phyloP scores from a whole-genome alignment of 2,329 filamentous ascomycete species.

The Colletotrichum salicis region DNA sequence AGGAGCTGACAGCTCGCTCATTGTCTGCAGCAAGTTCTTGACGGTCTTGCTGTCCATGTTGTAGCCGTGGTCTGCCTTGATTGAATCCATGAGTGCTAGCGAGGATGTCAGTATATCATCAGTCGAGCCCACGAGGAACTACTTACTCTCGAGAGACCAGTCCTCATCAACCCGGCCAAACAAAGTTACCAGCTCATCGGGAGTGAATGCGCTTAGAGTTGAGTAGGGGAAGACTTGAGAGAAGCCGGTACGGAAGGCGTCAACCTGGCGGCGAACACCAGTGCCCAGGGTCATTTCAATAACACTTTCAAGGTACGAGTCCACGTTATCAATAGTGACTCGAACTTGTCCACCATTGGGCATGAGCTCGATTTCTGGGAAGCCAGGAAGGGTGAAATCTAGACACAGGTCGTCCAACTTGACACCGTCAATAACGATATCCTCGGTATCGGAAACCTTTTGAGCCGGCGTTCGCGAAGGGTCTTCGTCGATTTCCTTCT shows the following conservation, averaged over 20 bases:
- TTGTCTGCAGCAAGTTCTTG: slow-evolving; percentile 89
- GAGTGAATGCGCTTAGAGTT: slow-evolving; percentile 91
- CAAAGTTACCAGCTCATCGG: slow-evolving; percentile 92
- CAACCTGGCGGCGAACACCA: slow-evolving; percentile 87
- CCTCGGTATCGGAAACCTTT: slow-evolving; percentile 76
- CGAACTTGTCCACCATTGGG: slow-evolving; percentile 77
- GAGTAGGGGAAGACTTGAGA: slow-evolving; percentile 97
- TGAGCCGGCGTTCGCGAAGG: slow-evolving; percentile 71
- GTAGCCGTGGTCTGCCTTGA: slow-evolving; percentile 98
- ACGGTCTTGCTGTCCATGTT: slow-evolving; percentile 99
- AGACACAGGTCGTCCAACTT: slow-evolving; percentile 87
- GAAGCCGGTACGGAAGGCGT: slow-evolving; percentile 91
- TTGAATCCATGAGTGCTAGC: slow-evolving; percentile 93
- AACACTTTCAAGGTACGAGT: slow-evolving; percentile 85
- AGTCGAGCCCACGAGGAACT: neutral
- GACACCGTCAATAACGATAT: slow-evolving; percentile 79
- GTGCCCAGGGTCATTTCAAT: slow-evolving; percentile 91
- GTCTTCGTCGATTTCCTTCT: slow-evolving; percentile 84
- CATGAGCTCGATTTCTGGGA: slow-evolving; percentile 85
- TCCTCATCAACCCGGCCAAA: slow-evolving; percentile 95
- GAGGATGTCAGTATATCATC: slow-evolving; percentile 37
- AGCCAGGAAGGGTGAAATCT: slow-evolving; percentile 95
- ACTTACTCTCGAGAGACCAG: slow-evolving; percentile 95
- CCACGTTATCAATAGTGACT: slow-evolving; percentile 93
- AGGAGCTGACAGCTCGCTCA: slow-evolving; percentile 83